phyloP scores from a whole-genome alignment of 1,284 basidiomycete species.

The Trametes polyzona region DNA sequence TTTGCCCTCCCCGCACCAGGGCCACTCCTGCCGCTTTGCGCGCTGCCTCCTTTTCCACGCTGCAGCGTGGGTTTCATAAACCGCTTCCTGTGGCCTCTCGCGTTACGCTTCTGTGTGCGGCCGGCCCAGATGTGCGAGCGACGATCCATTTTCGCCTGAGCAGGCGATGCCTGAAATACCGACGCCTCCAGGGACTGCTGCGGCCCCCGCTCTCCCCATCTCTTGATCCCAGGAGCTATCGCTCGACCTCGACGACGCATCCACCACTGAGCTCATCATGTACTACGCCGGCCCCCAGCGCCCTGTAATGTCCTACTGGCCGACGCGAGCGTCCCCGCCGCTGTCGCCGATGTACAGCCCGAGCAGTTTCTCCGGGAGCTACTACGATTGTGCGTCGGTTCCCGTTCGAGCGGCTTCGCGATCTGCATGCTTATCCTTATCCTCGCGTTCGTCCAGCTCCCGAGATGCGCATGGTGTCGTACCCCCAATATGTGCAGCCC shows the following conservation, averaged over 20 bases:
- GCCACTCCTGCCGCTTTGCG: conserved; percentile 26
- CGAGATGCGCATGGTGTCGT: conserved; percentile 33
- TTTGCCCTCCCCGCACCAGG: conserved; percentile 22
- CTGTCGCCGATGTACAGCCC: conserved; percentile 28
- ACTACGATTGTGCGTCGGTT: conserved; percentile 29
- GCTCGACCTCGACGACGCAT: background rate
- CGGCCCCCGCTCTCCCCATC: background rate
- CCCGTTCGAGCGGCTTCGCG: background rate
- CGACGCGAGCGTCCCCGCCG: conserved; percentile 24
- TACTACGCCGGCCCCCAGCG: conserved; percentile 24
- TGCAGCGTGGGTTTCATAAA: conserved; percentile 37
- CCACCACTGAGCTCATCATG: conserved; percentile 11
- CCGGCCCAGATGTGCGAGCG: conserved; percentile 19
- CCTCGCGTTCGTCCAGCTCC: conserved; percentile 21
- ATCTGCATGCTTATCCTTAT: background rate
- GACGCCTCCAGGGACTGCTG: background rate
- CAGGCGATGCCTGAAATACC: conserved; percentile 11
- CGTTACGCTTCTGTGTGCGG: conserved; percentile 5
- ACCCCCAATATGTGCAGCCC: conserved; percentile 30
- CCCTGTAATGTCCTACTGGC: conserved; percentile 26
- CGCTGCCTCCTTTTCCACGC: conserved; percentile 21
- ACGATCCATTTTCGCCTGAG: conserved; percentile 11
- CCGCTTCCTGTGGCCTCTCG: conserved; percentile 16
- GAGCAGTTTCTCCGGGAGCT: conserved; percentile 24
- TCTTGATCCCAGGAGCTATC: background rate